Base-by-base conservation (phyloP, 305 asterid species). In the Striga hermonthica region DNA sequence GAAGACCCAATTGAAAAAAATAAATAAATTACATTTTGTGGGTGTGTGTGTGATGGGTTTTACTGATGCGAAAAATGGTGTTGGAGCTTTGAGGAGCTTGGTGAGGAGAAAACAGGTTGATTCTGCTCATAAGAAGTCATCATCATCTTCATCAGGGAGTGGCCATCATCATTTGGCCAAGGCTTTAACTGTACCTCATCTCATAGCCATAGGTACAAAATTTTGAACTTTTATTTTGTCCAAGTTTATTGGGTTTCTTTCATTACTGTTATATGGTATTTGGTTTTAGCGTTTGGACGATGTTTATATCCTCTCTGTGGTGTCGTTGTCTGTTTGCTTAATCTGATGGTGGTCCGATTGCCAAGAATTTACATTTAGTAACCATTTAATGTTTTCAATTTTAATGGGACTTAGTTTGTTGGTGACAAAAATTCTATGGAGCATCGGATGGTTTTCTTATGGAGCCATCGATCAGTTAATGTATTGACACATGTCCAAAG, bases 21-120 rank as follows among this genome's bases (percentile, higher is more conserved):
- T n/a, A n/a, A n/a, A n/a, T n/a, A n/a, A 68, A 7, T 31, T 40
- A 31, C 31, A 22, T 22, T 22, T 54, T 49, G 58, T 74, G 76
- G 82, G 83, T 77, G 70, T 22, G n/a, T n/a, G n/a, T 62, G 79
- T 55, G 28, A 85, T 82, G 93, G 91, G 82, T 35, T 60, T 73
- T 79, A 66, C 72, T 66, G 88, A 78, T 68, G 40, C 75, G 4
- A 79, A 78, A 71, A 79, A 58, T 41, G 79, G 43, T 71, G 67
- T 34, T 60, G 78, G 86, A 68, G 85, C 81, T 70, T 74, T 89
- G 75, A 83, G 79, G 76, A 70, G 86, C 60, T 76, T 92, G 40
- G 80, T 81, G 69, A 87, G 98, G 86, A 87, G 98, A 77, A 92
- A 92, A 65, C 94, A 78, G 80, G 98, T 92, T 62, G 98, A 92